phyloP scores from a whole-genome alignment of 1,284 basidiomycete genomes.

The Ceratobasidium papillatum region DNA sequence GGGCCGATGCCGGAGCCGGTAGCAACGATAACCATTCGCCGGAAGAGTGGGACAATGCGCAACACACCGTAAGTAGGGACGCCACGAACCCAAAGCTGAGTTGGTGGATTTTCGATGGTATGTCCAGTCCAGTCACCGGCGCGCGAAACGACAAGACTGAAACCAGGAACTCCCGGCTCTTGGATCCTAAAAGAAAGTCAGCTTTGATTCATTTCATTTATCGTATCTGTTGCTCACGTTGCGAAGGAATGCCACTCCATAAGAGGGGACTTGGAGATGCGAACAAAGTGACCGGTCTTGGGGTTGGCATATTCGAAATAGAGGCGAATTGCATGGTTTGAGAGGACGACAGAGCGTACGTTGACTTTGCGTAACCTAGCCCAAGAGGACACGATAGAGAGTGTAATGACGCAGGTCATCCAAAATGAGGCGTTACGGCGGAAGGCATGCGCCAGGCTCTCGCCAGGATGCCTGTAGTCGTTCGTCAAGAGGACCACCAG shows the following conservation, averaged over 20 bases:
- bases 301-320: slow-evolving; percentile 68
- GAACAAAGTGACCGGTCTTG: slow-evolving; percentile 63
- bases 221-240: slow-evolving; percentile 48
- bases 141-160: slow-evolving; percentile 64
- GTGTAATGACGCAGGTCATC: slow-evolving; percentile 62
- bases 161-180: slow-evolving; percentile 54
- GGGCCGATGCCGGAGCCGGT: slow-evolving; percentile 71
- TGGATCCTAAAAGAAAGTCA: slow-evolving; percentile 7
- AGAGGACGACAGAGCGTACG: slow-evolving; percentile 63
- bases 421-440: slow-evolving; percentile 61
- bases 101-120: slow-evolving; percentile 62
- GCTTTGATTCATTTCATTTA: slow-evolving; percentile 52
- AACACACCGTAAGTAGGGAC: slow-evolving; percentile 65
- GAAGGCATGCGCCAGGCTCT: slow-evolving; percentile 58
- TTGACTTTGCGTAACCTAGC: slow-evolving; percentile 60
- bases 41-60: slow-evolving; percentile 65
- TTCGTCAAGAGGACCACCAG: slow-evolving; percentile 64
- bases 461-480: slow-evolving; percentile 58
- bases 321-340: slow-evolving; percentile 64
- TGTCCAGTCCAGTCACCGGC: slow-evolving; percentile 70
- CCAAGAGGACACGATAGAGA: slow-evolving; percentile 66
- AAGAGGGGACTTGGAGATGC: slow-evolving; percentile 63
- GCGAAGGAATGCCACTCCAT: slow-evolving; percentile 71
- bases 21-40: slow-evolving; percentile 66
- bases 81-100: slow-evolving; percentile 52